These are phyloP conservation scores for Thuja plicata DNA, from an alignment of 83 land plant species.

Conservation along the genomic window DNA sequence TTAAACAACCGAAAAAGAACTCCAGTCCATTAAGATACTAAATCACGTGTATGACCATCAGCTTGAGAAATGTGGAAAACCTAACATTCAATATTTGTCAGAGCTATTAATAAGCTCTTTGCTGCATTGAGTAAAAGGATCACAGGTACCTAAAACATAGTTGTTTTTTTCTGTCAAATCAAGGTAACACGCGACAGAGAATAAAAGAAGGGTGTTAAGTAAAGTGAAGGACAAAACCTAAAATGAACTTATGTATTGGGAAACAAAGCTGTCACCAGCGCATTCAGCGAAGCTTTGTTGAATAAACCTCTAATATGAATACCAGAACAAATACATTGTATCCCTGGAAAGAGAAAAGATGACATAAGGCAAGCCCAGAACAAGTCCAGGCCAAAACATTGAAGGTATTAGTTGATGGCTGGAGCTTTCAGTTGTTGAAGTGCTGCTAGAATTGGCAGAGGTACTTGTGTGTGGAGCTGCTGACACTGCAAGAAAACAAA, in stretches of 20 bases:
- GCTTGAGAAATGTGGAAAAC: no score
- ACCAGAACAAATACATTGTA: not conserved
- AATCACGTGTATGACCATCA: no score
- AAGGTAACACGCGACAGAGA: not conserved
- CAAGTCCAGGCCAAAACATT: not conserved
- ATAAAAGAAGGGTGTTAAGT: not conserved
- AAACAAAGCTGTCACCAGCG: not conserved
- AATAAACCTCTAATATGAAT: not conserved
- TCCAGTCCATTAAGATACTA: no score
- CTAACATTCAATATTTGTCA: no score
- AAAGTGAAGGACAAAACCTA: not conserved
- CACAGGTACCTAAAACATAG: not conserved
- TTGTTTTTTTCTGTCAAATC: not conserved
- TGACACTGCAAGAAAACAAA: not conserved
- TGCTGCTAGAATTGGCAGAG: not conserved
- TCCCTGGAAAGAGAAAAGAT: not conserved
- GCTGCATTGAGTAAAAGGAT: not conserved
- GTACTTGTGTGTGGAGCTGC: not conserved
- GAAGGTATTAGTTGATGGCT: not conserved
- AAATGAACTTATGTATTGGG: not conserved
- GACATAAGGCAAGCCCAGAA: not conserved
- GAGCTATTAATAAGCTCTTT: no score
- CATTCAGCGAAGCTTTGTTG: not conserved
- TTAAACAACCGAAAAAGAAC: no score
- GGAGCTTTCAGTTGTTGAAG: not conserved